Conservation (phyloP, 1,284 basidiomycete genomes). For the Laetiporus sulphureus region DNA sequence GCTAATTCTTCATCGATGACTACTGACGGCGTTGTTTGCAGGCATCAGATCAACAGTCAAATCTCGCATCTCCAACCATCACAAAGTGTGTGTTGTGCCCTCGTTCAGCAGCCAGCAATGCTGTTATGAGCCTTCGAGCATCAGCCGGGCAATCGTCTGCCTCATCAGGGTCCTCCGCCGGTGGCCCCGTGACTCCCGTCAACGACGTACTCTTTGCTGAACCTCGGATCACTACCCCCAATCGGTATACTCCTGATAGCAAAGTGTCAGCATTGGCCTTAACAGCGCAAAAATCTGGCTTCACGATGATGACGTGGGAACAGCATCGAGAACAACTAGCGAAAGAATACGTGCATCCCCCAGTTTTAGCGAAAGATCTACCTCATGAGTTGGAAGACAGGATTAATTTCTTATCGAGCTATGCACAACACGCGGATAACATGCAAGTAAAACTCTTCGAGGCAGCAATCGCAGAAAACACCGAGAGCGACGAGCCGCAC, state of each 20-base stretch:
- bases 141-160: constrained; percentile 12
- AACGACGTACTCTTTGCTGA: constrained; percentile 4
- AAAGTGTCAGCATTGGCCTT: constrained; percentile 5
- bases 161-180: constrained; percentile 15
- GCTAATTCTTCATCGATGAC: neutral
- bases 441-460: constrained; percentile 27
- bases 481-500: constrained; percentile 48
- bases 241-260: constrained; percentile 6
- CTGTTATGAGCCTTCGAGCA: neutral
- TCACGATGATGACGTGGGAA: constrained; percentile 17
- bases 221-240: constrained; percentile 8
- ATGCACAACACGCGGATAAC: constrained; percentile 15
- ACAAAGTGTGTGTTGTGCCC: constrained; percentile 5
- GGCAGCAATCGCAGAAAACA: constrained; percentile 26
- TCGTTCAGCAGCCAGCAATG: neutral
- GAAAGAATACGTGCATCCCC: constrained; percentile 16
- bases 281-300: constrained; percentile 10
- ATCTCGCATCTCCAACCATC: neutral
- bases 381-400: constrained; percentile 27
- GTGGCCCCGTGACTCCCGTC: constrained; percentile 7
- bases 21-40: constrained; percentile 1
- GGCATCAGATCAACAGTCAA: constrained; percentile 2
- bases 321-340: constrained; percentile 14
- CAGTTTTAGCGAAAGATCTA: constrained; percentile 22
- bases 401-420: constrained; percentile 20